Evolutionary conservation across 352 stramenopile species (phyloP).

Genomic region (Sclerospora graminicola): DNA sequence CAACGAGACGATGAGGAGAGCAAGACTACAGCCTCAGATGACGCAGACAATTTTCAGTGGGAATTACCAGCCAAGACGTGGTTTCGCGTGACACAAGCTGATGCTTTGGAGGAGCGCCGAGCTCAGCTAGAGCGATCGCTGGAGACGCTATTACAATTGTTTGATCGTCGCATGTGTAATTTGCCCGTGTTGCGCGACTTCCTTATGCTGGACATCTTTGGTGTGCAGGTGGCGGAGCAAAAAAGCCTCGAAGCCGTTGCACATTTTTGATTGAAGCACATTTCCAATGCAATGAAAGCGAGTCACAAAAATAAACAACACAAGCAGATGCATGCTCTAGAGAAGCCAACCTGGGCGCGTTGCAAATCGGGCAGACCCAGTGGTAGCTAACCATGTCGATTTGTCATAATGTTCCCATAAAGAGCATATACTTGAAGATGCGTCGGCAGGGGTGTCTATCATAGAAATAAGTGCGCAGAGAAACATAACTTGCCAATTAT

Average conservation of each 20-base stretch:
- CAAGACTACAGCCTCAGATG: slow-evolving; percentile 1
- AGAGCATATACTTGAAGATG: too few relatives aligned
- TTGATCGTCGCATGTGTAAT: slow-evolving; percentile 27
- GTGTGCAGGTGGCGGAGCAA: slow-evolving; percentile 50
- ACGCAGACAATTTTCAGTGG: slow-evolving; percentile 26
- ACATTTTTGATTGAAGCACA: slow-evolving; percentile 4
- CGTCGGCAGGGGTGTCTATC: too few relatives aligned
- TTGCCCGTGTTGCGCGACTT: slow-evolving; percentile 56
- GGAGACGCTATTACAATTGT: slow-evolving; percentile 35
- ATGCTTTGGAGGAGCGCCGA: slow-evolving; percentile 52
- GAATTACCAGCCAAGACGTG: slow-evolving; percentile 71
- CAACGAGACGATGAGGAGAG: slow-evolving; percentile 4
- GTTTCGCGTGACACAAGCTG: slow-evolving; percentile 56
- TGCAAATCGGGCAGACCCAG: too few relatives aligned
- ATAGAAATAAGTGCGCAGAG: too few relatives aligned
- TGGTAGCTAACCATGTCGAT: too few relatives aligned
- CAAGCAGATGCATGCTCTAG: too few relatives aligned
- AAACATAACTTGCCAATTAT: too few relatives aligned
- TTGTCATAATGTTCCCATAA: too few relatives aligned
- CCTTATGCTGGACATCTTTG: slow-evolving; percentile 76
- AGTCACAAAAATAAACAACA: too few relatives aligned
- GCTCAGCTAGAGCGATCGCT: slow-evolving; percentile 43
- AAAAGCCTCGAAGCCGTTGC: slow-evolving; percentile 23
- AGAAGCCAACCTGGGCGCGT: too few relatives aligned
- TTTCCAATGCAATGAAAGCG: too few relatives aligned